phyloP scores from a whole-genome alignment of 169 alveolate species.

The Eimeria falciformis region DNA sequence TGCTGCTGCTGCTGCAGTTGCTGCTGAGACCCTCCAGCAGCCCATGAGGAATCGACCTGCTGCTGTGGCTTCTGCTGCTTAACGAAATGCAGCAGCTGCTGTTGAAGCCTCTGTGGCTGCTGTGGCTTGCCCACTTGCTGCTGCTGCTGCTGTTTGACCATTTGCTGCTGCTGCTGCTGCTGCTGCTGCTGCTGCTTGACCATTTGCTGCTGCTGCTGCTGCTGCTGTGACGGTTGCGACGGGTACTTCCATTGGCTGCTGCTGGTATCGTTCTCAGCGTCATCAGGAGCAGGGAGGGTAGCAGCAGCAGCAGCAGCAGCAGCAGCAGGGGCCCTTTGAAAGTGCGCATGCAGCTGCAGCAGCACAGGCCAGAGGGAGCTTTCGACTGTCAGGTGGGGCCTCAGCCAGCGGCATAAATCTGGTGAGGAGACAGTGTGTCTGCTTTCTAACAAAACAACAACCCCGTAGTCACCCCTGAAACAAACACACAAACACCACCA shows the following conservation, averaged over 20 bases:
- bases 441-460: conserved; percentile 55
- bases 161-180: neutral
- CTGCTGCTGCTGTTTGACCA: neutral
- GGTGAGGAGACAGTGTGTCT: neutral
- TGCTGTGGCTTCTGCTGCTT: neutral
- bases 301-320: conserved; percentile 48
- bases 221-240: neutral
- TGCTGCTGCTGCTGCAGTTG: conserved; percentile 7
- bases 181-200: neutral
- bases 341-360: conserved; percentile 43
- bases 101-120: neutral
- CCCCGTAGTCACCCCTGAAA: conserved; percentile 67
- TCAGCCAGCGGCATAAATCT: conserved; percentile 23
- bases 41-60: neutral
- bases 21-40: neutral
- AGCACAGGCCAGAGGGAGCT: conserved; percentile 27
- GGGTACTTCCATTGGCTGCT: neutral
- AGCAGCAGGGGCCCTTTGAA: conserved; percentile 40
- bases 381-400: neutral
- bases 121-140: too few relatives aligned
- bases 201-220: neutral
- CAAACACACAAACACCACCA: conserved; percentile 16
- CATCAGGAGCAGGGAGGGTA: neutral
- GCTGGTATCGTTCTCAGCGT: neutral
- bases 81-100: neutral